Percentiles rank a stretch among this genome's conserved stretches.
phyloP scores from a whole-genome alignment of 148 eudicot genomes.

The Fagopyrum esculentum region DNA sequence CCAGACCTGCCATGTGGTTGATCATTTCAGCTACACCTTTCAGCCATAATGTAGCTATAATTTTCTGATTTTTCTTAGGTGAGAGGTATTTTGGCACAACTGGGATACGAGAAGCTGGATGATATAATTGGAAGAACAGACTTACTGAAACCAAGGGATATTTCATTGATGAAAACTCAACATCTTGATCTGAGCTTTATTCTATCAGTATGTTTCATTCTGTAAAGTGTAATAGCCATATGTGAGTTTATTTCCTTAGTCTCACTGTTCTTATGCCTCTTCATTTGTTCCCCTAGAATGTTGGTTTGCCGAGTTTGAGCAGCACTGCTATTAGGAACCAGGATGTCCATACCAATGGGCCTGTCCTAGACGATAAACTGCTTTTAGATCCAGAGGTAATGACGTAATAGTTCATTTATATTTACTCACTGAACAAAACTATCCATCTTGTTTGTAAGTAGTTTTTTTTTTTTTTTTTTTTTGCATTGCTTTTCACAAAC shows the following conservation, averaged over 20 bases:
- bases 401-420: neutral
- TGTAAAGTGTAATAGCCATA: neutral
- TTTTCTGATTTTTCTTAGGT: slow-evolving; percentile 41
- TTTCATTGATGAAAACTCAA: slow-evolving; percentile 90
- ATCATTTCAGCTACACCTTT: neutral
- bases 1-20: neutral
- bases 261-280: slow-evolving; percentile 2
- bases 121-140: slow-evolving; percentile 89
- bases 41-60: neutral
- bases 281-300: slow-evolving; percentile 47
- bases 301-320: slow-evolving; percentile 75
- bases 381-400: slow-evolving; percentile 83
- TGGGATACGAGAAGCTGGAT: slow-evolving; percentile 91
- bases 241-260: neutral
- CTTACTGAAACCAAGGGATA: slow-evolving; percentile 71
- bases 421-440: neutral
- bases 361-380: slow-evolving; percentile 76
- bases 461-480: neutral
- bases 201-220: slow-evolving; percentile 58
- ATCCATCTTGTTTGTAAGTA: neutral
- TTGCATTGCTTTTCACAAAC: neutral
- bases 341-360: slow-evolving; percentile 92
- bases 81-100: slow-evolving; percentile 90
- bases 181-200: slow-evolving; percentile 87
- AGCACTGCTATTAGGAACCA: slow-evolving; percentile 87